Base-by-base conservation (phyloP, 176 grass and related monocot species). In the Avena sativa region DNA sequence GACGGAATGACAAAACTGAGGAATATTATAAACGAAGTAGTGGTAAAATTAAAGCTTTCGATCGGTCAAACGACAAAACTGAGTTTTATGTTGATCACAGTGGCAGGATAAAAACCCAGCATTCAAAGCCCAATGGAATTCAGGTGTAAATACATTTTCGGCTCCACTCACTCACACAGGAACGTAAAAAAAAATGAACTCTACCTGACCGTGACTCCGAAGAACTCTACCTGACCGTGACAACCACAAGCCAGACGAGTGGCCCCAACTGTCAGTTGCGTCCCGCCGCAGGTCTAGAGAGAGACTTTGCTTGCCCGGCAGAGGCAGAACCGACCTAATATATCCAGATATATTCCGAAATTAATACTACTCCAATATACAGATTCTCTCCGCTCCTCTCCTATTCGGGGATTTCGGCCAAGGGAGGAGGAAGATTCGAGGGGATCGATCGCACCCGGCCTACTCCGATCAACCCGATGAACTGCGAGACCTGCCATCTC, bases 401-500 rank as follows among this genome's bases (percentile, higher is more conserved):
- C 34, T 15, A 13, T 1, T 19, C 13, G 69, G 67, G 67, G 38
- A 74, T 60, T 74, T 47, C 9, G 53, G 53, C 21, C 44, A 9
- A 75, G 8, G 53, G 40, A 6, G 40, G 40, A 43, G 40, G 40
- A 28, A 51, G 51, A 55, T 77, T 20, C 7, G 6, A 34, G 14
- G 43, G 25, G 36, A 16, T 16, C 12, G 32, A 46, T 26, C 7
- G 17, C 17, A 10, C 40, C 69, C 70, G 9, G 2, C 19, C 19
- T 47, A 40, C 5, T 26, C 79, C 25, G 68, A 58, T 72, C 81
- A 11, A 2, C 43, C 36, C 13, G 8, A 84, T 84, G 82, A 84
- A 84, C 69, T 84, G 82, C 69, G 82, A 84, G 82, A 84, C 82
- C 4, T 84, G 69, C 82, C 69, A 83, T 1, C 52, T 83, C 4